Conservation (phyloP, 306 rosid species). For the Trifolium subterraneum region DNA sequence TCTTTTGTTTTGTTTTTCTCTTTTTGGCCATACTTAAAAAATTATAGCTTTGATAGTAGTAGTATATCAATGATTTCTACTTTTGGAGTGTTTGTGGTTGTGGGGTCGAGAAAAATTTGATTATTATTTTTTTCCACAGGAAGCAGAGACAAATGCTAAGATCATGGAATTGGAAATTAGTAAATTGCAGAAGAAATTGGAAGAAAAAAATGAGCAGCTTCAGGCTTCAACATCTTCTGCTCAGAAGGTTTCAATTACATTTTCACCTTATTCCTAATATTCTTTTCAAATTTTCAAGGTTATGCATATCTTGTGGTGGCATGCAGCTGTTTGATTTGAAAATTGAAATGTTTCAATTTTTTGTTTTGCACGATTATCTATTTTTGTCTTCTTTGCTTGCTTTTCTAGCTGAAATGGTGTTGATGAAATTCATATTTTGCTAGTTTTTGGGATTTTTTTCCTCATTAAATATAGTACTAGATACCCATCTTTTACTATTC, state of each 20-base stretch:
- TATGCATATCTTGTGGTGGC: conserved; percentile 15
- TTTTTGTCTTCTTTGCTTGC: conserved; percentile 31
- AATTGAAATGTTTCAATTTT: conserved; percentile 14
- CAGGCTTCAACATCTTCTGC: conserved; percentile 72
- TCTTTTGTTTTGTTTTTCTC: conserved; percentile 3
- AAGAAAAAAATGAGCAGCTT: conserved; percentile 69
- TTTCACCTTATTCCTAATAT: background rate
- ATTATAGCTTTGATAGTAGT: conserved; percentile 38
- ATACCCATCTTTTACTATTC: conserved; percentile 37
- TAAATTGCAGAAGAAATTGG: conserved; percentile 67
- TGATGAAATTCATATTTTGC: conserved; percentile 10
- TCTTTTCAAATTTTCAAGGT: background rate
- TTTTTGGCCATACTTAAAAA: conserved; percentile 34
- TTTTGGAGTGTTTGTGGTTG: conserved; percentile 46
- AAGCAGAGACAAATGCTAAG: conserved; percentile 84
- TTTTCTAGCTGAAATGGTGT: conserved; percentile 39
- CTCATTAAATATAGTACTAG: conserved; percentile 14
- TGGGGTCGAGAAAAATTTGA: conserved; percentile 51
- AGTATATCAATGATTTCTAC: conserved; percentile 45
- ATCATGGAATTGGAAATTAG: conserved; percentile 76
- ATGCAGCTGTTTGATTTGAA: conserved; percentile 16
- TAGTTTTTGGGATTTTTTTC: conserved; percentile 21
- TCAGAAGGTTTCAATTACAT: conserved; percentile 63
- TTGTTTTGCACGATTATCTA: conserved; percentile 33
- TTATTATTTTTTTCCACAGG: conserved; percentile 54